Evolutionary conservation across 2,329 filamentous ascomycete genomes (phyloP).

Genomic region (Fusarium duplospermum): DNA sequence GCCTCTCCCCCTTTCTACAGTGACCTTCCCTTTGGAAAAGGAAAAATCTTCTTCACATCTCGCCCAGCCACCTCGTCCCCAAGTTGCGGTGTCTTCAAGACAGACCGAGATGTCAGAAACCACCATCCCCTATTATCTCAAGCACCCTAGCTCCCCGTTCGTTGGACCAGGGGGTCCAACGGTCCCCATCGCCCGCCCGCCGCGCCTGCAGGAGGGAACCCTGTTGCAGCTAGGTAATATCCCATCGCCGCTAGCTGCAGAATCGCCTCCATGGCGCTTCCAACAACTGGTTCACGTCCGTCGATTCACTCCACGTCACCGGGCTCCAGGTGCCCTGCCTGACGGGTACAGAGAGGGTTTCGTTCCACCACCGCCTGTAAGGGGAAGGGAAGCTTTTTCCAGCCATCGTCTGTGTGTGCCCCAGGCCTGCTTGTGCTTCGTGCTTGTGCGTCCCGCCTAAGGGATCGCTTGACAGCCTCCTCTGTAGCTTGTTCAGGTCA

Average conservation of each 20-base stretch:
- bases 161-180: conserved; percentile 25
- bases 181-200: conserved; percentile 26
- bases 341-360: not conserved
- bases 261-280: conserved; percentile 41
- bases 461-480: conserved; percentile 22
- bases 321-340: conserved; percentile 16
- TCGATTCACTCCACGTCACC: conserved; percentile 33
- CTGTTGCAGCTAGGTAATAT: conserved; percentile 48
- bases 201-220: conserved; percentile 46
- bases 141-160: conserved; percentile 10
- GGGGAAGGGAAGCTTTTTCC: conserved; percentile 18
- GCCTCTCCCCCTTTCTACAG: not conserved
- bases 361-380: conserved; percentile 31
- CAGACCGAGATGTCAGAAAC: not conserved
- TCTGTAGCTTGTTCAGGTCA: conserved; percentile 25
- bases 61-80: conserved; percentile 3
- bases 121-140: conserved; percentile 31
- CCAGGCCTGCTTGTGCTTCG: conserved; percentile 28
- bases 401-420: conserved; percentile 20
- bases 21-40: not conserved
- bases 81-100: conserved; percentile 34
- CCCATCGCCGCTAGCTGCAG: conserved; percentile 45
- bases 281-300: conserved; percentile 42
- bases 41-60: not conserved
- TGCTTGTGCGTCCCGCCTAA: conserved; percentile 9